A percentile compares a stretch with the other conserved stretches of the same genome.
Conservation (phyloP, 306 rosid species). For the Cicer chorassanicum region DNA sequence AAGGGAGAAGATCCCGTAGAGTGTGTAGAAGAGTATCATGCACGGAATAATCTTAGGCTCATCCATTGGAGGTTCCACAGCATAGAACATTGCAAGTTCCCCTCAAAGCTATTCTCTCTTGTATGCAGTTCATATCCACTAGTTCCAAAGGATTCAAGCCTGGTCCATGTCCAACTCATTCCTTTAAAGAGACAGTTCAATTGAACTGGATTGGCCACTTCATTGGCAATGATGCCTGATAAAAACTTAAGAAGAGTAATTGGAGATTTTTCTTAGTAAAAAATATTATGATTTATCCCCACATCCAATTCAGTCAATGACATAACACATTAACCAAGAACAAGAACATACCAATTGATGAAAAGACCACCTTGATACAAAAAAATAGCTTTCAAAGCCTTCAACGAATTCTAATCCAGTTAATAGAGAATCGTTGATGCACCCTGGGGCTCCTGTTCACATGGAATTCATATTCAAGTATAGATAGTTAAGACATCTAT, state of each 20-base stretch:
- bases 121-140: slow-evolving; percentile 26
- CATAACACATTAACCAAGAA: slow-evolving; percentile 38
- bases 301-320: slow-evolving; percentile 35
- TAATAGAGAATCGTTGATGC: slow-evolving; percentile 82
- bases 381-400: slow-evolving; percentile 79
- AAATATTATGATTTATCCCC: slow-evolving; percentile 6
- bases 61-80: slow-evolving; percentile 22
- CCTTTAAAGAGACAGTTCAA: slow-evolving; percentile 29
- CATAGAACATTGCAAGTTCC: slow-evolving; percentile 13
- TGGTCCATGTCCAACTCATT: slow-evolving; percentile 33
- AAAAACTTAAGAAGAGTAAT: slow-evolving; percentile 22
- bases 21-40: background rate
- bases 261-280: slow-evolving; percentile 40
- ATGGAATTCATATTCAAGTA: slow-evolving; percentile 44
- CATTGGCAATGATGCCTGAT: slow-evolving; percentile 34
- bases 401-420: slow-evolving; percentile 93
- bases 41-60: slow-evolving; percentile 17
- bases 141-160: slow-evolving; percentile 40
- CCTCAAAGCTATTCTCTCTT: slow-evolving; percentile 27
- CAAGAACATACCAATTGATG: slow-evolving; percentile 86
- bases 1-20: slow-evolving; percentile 19
- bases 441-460: slow-evolving; percentile 94
- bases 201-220: slow-evolving; percentile 39
- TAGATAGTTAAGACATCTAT: slow-evolving; percentile 32
- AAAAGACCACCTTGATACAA: slow-evolving; percentile 92